Base-by-base conservation (phyloP, 148 eudicot genomes). In the Rhododendron griersonianum region DNA sequence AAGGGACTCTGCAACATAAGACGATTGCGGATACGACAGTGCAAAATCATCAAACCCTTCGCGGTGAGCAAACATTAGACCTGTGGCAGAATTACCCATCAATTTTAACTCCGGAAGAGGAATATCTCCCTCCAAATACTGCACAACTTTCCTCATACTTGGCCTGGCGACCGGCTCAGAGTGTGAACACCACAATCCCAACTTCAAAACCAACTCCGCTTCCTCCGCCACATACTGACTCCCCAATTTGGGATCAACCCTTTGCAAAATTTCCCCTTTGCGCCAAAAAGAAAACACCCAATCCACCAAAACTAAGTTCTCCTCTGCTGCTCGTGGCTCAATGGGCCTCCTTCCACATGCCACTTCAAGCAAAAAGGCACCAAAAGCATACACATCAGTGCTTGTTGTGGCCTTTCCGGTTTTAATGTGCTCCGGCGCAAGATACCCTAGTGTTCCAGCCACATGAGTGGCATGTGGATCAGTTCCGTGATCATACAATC, bases 371-470 rank as follows among this genome's bases (percentile, higher is more conserved):
- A 86, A 59, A 59, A 91, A 86, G 0, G 89, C 89, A 48, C 92
- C 92, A 44, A 91, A 91, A 13, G 92, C 91, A 39, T 83, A 91
- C 61, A 91, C 90, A 78, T 91, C 92, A 0, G 91, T 84, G 28
- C 86, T 73, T 2, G 89, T 84, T 69, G 92, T 89, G 86, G 89
- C 92, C 87, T 74, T 83, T 2, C 92, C 92, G 13, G 87, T 87
- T 76, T 87, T 65, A 14, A 85, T 80, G 0, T 83, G 81, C 75
- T 91, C 92, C 1, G 92, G 92, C 7, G 92, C 92, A 8, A 91
- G 85, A 83, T 91, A 91, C 53, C 92, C 92, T 1, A 91, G 11
- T 33, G 92, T 91, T 21, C 92, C 92, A 1, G 65, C 89, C 19
- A 91, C 87, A 0, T 55, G 81, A 0, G 92, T 91, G 16, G 89